These are phyloP conservation scores for Crucihimalaya himalaica DNA, from an alignment of 345 rosid species.

Conservation along the genomic window DNA sequence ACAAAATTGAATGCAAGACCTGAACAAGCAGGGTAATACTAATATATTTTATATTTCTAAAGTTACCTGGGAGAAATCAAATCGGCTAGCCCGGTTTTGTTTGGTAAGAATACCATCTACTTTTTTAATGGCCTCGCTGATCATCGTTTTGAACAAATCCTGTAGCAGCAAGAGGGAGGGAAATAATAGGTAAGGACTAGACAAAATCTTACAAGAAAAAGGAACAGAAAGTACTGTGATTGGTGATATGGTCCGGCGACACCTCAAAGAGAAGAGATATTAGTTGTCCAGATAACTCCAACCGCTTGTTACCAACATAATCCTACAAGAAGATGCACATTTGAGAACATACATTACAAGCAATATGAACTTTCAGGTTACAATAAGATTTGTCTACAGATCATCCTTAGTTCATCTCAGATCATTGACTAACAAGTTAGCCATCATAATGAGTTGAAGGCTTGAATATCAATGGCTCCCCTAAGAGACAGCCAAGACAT, in stretches of 20 bases:
- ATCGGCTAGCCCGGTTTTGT: slow-evolving; percentile 54
- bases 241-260: slow-evolving; percentile 17
- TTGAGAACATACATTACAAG: slow-evolving; percentile 7
- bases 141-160: slow-evolving; percentile 92
- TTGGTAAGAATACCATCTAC: slow-evolving; percentile 51
- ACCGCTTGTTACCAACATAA: slow-evolving; percentile 94
- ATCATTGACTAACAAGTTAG: slow-evolving; percentile 17
- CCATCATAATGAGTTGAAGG: slow-evolving; percentile 1
- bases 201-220: slow-evolving; percentile 6
- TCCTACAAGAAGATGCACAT: slow-evolving; percentile 53
- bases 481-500: neutral
- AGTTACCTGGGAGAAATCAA: slow-evolving; percentile 71
- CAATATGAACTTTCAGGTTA: neutral
- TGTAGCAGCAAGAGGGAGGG: slow-evolving; percentile 29
- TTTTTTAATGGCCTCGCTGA: slow-evolving; percentile 52
- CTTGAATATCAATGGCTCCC: neutral
- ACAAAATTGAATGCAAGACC: slow-evolving; percentile 2
- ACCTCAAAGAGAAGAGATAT: slow-evolving; percentile 97
- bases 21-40: slow-evolving; percentile 7
- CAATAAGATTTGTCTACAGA: neutral
- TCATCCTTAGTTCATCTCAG: slow-evolving; percentile 19
- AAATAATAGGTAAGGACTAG: slow-evolving; percentile 9
- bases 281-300: slow-evolving; percentile 92
- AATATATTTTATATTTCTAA: slow-evolving; percentile 5
- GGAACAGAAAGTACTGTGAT: slow-evolving; percentile 11